Conservation (phyloP, 2,329 filamentous ascomycete species). For the Fusarium irregulare region DNA sequence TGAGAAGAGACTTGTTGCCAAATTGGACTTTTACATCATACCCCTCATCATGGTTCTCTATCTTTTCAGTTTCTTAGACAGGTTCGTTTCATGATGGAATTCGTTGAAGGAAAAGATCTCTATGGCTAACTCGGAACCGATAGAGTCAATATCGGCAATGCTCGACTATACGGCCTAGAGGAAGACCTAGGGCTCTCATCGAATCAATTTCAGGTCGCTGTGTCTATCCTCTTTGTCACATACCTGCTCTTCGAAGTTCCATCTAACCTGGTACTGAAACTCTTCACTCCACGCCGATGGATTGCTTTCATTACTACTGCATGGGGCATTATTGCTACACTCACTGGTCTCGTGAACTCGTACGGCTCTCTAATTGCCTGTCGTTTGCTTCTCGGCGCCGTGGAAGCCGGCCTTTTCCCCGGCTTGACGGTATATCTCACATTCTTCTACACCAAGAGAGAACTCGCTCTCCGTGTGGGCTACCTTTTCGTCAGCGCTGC, state of each 20-base stretch:
- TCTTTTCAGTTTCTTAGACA: constrained; percentile 79
- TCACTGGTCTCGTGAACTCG: constrained; percentile 74
- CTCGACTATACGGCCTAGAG: constrained; percentile 73
- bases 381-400: constrained; percentile 73
- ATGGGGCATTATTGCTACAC: constrained; percentile 77
- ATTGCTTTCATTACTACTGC: constrained; percentile 71
- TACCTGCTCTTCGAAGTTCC: constrained; percentile 72
- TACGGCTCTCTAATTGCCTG: constrained; percentile 75
- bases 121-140: constrained; percentile 21
- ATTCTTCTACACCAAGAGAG: constrained; percentile 79
- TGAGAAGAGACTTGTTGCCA: constrained; percentile 71
- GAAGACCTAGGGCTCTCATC: constrained; percentile 69
- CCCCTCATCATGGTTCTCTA: constrained; percentile 77
- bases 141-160: constrained; percentile 79
- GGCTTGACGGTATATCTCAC: constrained; percentile 77
- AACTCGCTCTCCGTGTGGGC: constrained; percentile 77
- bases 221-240: constrained; percentile 75
- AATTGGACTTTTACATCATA: constrained; percentile 72
- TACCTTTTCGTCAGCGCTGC: constrained; percentile 79
- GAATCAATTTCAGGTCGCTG: constrained; percentile 75
- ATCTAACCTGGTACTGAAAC: constrained; percentile 72
- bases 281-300: constrained; percentile 71
- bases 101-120: neutral
- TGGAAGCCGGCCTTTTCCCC: constrained; percentile 78
- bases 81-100: constrained; percentile 61